phyloP scores from a whole-genome alignment of 2,329 filamentous ascomycete species.

The Hymenoscyphus fructigenus region DNA sequence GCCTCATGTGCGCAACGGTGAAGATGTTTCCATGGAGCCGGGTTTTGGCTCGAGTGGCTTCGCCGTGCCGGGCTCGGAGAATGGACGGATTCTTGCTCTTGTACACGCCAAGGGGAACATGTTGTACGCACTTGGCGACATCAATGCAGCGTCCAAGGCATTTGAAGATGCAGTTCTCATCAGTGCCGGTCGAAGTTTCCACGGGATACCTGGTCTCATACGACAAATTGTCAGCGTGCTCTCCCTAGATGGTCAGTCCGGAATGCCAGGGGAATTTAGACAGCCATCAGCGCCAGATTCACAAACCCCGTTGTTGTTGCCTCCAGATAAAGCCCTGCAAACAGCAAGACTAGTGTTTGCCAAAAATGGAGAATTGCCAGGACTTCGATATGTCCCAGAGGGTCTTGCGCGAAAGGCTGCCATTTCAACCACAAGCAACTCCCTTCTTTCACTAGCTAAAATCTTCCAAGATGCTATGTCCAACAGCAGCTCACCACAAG shows the following conservation, averaged over 20 bases:
- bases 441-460: slow-evolving; percentile 88
- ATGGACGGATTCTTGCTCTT: slow-evolving; percentile 88
- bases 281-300: slow-evolving; percentile 13
- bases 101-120: slow-evolving; percentile 99
- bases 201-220: slow-evolving; percentile 76
- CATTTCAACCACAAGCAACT: slow-evolving; percentile 92
- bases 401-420: slow-evolving; percentile 74
- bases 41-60: slow-evolving; percentile 81
- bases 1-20: slow-evolving; percentile 18
- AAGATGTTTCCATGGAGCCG: slow-evolving; percentile 26
- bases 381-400: slow-evolving; percentile 69
- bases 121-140: slow-evolving; percentile 86
- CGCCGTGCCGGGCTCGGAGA: slow-evolving; percentile 79
- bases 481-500: slow-evolving; percentile 46
- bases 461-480: slow-evolving; percentile 98
- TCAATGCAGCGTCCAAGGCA: slow-evolving; percentile 75
- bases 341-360: slow-evolving; percentile 84
- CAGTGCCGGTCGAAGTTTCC: slow-evolving; percentile 69
- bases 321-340: slow-evolving; percentile 78
- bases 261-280: slow-evolving; percentile 33
- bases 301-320: slow-evolving; percentile 66
- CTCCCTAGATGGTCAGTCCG: slow-evolving; percentile 45
- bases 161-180: slow-evolving; percentile 96
- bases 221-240: slow-evolving; percentile 73
- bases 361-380: slow-evolving; percentile 72